Evolutionary conservation across 257 asterid species (phyloP).

Genomic region (Coffea canephora): DNA sequence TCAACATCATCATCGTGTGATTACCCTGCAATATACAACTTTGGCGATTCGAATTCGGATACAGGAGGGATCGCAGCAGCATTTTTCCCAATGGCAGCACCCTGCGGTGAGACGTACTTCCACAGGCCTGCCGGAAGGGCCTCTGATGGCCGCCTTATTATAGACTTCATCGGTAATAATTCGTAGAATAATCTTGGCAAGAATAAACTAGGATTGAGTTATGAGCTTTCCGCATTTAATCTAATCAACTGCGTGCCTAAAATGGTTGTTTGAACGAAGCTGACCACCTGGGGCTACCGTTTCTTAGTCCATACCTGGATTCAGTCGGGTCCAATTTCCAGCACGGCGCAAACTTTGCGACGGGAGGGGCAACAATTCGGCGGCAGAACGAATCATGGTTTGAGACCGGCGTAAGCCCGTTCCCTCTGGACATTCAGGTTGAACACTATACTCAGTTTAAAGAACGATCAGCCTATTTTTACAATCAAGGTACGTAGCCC

Average conservation of each 20-base stretch:
- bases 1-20: slow-evolving; percentile 25
- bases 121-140: slow-evolving; percentile 51
- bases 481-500: slow-evolving; percentile 31
- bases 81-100: slow-evolving; percentile 41
- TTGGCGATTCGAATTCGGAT: slow-evolving; percentile 74
- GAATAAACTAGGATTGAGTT: neutral
- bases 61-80: slow-evolving; percentile 61
- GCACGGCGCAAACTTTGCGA: slow-evolving; percentile 73
- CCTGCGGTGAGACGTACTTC: slow-evolving; percentile 55
- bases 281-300: slow-evolving; percentile 48
- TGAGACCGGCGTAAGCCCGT: slow-evolving; percentile 51
- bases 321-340: slow-evolving; percentile 48
- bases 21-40: slow-evolving; percentile 56
- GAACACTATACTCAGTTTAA: slow-evolving; percentile 59
- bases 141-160: slow-evolving; percentile 66
- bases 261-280: slow-evolving; percentile 32
- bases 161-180: slow-evolving; percentile 54
- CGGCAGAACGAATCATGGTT: slow-evolving; percentile 51
- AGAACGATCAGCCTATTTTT: slow-evolving; percentile 36
- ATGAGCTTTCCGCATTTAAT: neutral
- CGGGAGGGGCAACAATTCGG: slow-evolving; percentile 71
- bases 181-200: neutral
- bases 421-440: slow-evolving; percentile 63
- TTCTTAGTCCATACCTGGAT: slow-evolving; percentile 61
- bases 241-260: neutral